phyloP scores from a whole-genome alignment of 2,329 filamentous ascomycete species.

The Zasmidium angulare region DNA sequence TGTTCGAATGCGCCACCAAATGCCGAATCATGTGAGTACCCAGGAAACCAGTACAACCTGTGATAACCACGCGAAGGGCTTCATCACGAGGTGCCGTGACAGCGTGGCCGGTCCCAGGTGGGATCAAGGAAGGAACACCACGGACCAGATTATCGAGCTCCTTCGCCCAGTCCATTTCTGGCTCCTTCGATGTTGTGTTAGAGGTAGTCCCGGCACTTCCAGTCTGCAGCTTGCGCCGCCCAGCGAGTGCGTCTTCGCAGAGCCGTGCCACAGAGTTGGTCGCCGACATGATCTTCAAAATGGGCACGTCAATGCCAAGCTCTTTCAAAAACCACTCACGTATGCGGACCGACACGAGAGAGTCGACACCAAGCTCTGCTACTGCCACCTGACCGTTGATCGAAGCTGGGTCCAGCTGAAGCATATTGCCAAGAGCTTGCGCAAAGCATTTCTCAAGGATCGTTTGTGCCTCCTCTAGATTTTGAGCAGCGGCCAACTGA shows the following conservation, averaged over 20 bases:
- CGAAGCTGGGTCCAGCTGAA: neutral
- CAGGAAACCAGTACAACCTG: neutral
- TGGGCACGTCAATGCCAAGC: conserved; percentile 44
- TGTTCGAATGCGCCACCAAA: neutral
- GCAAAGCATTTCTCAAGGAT: conserved; percentile 1
- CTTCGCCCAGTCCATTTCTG: neutral
- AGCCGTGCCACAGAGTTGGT: neutral
- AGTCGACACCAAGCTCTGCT: conserved; percentile 38
- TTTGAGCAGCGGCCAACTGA: conserved; percentile 1
- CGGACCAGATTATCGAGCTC: neutral
- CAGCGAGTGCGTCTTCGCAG: conserved; percentile 1
- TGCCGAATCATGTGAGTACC: neutral
- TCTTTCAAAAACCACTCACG: conserved; percentile 50
- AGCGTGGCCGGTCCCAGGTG: neutral
- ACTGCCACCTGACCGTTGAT: neutral
- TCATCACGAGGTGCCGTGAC: neutral
- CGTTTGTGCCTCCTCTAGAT: neutral
- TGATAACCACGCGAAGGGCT: neutral
- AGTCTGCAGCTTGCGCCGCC: neutral
- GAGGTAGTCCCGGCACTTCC: neutral
- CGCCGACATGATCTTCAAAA: conserved; percentile 44
- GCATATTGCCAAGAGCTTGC: neutral
- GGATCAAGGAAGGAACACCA: neutral
- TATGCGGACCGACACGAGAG: conserved; percentile 39
- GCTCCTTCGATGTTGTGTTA: neutral